Conservation (phyloP, 2,329 filamentous ascomycete genomes). For the Clarireedia monteithiana region DNA sequence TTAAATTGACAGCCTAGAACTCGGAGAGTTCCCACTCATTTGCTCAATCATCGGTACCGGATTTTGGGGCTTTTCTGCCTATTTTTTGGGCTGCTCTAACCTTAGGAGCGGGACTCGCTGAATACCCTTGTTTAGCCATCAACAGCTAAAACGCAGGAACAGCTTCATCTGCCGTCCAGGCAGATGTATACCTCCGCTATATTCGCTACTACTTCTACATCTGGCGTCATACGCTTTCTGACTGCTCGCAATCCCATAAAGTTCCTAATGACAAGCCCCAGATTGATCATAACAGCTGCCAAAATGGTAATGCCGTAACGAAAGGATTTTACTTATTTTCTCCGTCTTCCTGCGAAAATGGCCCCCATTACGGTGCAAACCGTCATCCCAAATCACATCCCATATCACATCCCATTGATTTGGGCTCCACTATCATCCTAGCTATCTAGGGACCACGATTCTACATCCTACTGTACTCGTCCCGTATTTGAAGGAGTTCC, state of each 20-base stretch:
- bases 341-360: background rate
- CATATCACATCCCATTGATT: background rate
- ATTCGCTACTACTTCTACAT: background rate
- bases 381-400: background rate
- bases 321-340: conserved; percentile 2
- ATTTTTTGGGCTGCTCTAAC: background rate
- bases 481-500: conserved; percentile 1
- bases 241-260: background rate
- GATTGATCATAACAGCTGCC: background rate
- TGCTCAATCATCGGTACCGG: too few relatives aligned
- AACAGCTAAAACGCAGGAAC: background rate
- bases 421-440: conserved; percentile 3
- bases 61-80: background rate
- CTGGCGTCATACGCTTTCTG: background rate
- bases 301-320: background rate
- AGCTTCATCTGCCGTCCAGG: background rate
- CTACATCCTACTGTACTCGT: background rate
- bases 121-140: too few relatives aligned
- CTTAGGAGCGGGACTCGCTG: too few relatives aligned
- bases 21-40: too few relatives aligned
- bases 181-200: background rate
- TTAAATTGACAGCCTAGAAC: background rate
- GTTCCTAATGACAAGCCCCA: background rate
- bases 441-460: conserved; percentile 1
- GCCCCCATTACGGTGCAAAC: background rate